Evolutionary conservation across 176 grass and related monocot genomes (phyloP).

Genomic region (Saccharum spontaneum): DNA sequence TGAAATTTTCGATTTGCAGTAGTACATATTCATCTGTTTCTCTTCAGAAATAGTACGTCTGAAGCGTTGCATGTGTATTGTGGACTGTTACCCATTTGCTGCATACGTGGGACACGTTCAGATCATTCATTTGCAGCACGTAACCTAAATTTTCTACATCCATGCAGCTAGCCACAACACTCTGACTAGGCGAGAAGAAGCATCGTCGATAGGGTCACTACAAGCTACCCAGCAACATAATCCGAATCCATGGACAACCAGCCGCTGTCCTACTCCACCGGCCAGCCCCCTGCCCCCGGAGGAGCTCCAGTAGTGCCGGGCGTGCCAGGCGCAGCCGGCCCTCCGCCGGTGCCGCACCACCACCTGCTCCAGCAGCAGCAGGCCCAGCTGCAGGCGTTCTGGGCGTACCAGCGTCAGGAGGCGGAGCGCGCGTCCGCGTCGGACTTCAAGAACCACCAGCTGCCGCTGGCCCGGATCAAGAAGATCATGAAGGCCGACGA

Average conservation of each 20-base stretch:
- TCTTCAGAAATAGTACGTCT: not conserved
- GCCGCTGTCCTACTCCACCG: constrained; percentile 45
- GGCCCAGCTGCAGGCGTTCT: constrained; percentile 74
- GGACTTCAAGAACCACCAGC: constrained; percentile 89
- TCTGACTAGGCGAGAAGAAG: not conserved
- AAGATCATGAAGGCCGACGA: constrained; percentile 95
- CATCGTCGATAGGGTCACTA: not conserved
- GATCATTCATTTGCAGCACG: constrained; percentile 24
- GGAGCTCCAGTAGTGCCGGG: constrained; percentile 38
- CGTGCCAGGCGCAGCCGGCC: constrained; percentile 18
- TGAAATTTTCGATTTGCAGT: not conserved
- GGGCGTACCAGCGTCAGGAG: constrained; percentile 82
- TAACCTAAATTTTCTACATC: constrained; percentile 21
- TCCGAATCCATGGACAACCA: constrained; percentile 55
- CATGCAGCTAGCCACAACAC: constrained; percentile 36
- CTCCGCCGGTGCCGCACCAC: constrained; percentile 59
- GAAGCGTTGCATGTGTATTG: not conserved
- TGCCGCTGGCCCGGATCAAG: constrained; percentile 77
- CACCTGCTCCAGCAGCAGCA: constrained; percentile 83
- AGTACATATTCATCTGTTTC: not conserved
- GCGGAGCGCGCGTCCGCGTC: constrained; percentile 68
- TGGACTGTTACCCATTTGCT: constrained; percentile 7
- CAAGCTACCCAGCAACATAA: not conserved
- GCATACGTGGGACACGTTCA: constrained; percentile 7
- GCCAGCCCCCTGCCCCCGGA: constrained; percentile 29